Base-by-base conservation (phyloP, 164 flowering plant genomes). In the Vitis vinifera region DNA sequence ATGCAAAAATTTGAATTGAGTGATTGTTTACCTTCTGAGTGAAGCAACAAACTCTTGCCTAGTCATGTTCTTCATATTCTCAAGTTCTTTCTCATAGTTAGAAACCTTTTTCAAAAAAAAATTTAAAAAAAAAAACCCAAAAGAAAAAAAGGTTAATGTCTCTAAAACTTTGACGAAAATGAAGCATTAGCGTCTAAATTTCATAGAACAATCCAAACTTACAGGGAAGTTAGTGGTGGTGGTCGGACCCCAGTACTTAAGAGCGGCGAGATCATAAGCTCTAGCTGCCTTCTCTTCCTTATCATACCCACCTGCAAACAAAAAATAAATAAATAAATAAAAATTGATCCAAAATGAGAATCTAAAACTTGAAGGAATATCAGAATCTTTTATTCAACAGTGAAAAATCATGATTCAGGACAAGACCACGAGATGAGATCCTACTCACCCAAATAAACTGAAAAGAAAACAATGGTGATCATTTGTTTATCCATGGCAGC, bases 41-140 rank as follows among this genome's bases (percentile, higher is more conserved):
- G 97, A 89, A 52, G 98, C 98, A 59, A 93, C 94, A 68, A 89
- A 93, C 75, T 93, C 98, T 71, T 89, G 97, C 79, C 94, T 88
- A 3, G 89, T 84, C 97, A 89, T 88, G 79, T 87, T 78, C 87
- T 88, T 88, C 98, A 91, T 93, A 49, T 87, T 89, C 63, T 87
- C 92, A 12, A 91, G 68, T 72, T 93, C 97, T 72, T 87, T 88
- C 83, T 84, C 89, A 68, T 93, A 93, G 79, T 85, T 82, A 15
- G 83, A 74, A 48, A 93, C 76, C 98, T 93, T 48, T 3, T 23
- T 23, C 27, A 51, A 68, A 49, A 29, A 37, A 12, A 74, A 19
- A 19, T n/a, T n/a, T 0, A 23, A 23, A 23, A 23, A 23, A 23
- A 23, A 23, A 1, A 23, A 23, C 2, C 27, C 27, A 27, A 27